phyloP scores from a whole-genome alignment of 257 asterid genomes.

The Solanum pinnatisectum region DNA sequence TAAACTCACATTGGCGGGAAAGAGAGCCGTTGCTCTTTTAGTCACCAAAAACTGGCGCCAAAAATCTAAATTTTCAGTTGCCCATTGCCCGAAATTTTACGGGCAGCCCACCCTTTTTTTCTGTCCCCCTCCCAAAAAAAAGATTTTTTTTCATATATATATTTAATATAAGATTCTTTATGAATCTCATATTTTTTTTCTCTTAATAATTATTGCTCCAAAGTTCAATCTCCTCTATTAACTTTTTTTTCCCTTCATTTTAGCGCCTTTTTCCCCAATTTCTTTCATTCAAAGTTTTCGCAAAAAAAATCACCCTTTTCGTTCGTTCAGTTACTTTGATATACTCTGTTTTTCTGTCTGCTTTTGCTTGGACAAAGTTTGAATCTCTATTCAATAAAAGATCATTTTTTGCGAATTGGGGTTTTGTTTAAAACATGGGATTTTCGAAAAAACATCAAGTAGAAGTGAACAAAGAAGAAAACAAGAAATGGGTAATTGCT shows the following conservation, averaged over 20 bases:
- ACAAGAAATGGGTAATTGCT: constrained; percentile 59
- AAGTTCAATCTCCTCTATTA: not conserved
- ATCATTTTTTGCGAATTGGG: not conserved
- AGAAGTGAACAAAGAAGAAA: constrained; percentile 38
- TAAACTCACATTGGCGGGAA: constrained; percentile 4
- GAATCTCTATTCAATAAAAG: not conserved
- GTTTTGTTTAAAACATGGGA: constrained; percentile 31
- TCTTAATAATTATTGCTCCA: not conserved
- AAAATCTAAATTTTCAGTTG: constrained; percentile 19
- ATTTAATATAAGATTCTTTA: not conserved
- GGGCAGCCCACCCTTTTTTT: constrained; percentile 30
- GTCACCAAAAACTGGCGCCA: constrained; percentile 51
- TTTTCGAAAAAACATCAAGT: constrained; percentile 47
- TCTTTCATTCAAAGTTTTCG: constrained; percentile 7
- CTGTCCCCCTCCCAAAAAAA: not conserved
- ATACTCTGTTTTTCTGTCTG: not conserved
- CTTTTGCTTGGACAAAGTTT: not conserved
- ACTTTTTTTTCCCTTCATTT: constrained; percentile 12
- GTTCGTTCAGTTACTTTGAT: constrained; percentile 2
- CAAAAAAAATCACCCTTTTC: constrained; percentile 12
- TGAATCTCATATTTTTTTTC: not conserved
- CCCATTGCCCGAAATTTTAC: constrained; percentile 24
- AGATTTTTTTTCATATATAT: not conserved
- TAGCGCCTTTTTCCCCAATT: constrained; percentile 43
- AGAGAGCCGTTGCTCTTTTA: constrained; percentile 37